Evolutionary conservation across 1,139 yeast species (phyloP).

Genomic region (Blastobotrys petasosporus): DNA sequence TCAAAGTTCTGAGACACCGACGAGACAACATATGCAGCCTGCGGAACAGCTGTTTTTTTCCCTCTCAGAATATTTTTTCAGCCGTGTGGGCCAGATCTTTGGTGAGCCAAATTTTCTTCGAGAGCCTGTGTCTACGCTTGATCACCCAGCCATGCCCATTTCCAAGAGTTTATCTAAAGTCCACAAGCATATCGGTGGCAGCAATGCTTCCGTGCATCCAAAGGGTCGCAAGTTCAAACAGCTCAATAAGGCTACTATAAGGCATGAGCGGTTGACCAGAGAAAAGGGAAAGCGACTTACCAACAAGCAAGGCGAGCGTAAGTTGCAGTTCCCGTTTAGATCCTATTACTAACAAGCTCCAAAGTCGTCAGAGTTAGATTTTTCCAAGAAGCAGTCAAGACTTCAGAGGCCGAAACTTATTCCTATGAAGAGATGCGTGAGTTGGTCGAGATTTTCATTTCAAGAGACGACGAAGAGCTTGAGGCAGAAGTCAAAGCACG

Average conservation of each 20-base stretch:
- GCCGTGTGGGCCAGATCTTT: no score
- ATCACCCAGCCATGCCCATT: constrained; percentile 53
- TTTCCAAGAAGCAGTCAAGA: constrained; percentile 56
- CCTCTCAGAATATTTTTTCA: no score
- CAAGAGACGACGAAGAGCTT: constrained; percentile 69
- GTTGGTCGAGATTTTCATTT: constrained; percentile 57
- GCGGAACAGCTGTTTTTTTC: no score
- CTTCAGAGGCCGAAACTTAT: constrained; percentile 41
- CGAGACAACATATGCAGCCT: no score
- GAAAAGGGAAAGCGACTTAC: constrained; percentile 58
- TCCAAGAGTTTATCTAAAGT: constrained; percentile 71
- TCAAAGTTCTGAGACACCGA: no score
- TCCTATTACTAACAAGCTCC: neutral
- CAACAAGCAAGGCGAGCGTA: constrained; percentile 40
- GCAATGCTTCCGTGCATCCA: constrained; percentile 56
- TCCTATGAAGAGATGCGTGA: constrained; percentile 52
- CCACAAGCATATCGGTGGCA: constrained; percentile 57
- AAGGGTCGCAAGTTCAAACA: constrained; percentile 85
- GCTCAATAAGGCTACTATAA: constrained; percentile 73
- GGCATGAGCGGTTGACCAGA: constrained; percentile 63
- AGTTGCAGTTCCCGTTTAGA: constrained; percentile 9
- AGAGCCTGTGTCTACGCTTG: no score
- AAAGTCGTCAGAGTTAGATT: constrained; percentile 47
- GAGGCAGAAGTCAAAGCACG: constrained; percentile 51
- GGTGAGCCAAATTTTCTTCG: no score